phyloP scores from a whole-genome alignment of 106 monocot species.

The Agapanthus africanus region DNA sequence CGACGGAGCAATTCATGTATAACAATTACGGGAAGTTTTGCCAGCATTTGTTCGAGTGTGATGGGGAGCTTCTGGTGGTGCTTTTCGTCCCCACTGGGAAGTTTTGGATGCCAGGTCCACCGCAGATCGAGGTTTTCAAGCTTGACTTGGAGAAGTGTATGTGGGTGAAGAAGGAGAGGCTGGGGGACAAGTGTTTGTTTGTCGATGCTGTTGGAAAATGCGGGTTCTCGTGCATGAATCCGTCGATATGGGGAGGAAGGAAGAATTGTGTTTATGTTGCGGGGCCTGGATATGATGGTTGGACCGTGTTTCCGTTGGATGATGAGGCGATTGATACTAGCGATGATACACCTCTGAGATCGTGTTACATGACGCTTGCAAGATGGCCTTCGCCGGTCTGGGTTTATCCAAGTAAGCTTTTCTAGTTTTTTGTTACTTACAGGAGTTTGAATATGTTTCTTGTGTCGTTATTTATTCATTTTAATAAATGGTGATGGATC shows the following conservation, averaged over 20 bases:
- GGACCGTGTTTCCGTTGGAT: slow-evolving; percentile 6
- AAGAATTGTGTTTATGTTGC: slow-evolving; percentile 22
- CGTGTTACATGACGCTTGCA: background rate
- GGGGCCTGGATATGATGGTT: slow-evolving; percentile 8
- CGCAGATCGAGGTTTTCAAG: slow-evolving; percentile 12
- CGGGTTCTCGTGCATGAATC: slow-evolving; percentile 9
- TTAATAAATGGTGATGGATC: too few relatives aligned
- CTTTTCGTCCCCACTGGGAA: background rate
- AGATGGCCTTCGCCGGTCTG: slow-evolving; percentile 26
- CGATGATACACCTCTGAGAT: background rate
- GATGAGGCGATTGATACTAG: slow-evolving; percentile 1
- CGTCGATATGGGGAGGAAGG: slow-evolving; percentile 23
- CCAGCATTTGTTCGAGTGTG: slow-evolving; percentile 2
- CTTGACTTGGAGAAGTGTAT: slow-evolving; percentile 13
- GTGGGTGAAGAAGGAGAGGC: slow-evolving; percentile 20
- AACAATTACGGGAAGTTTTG: background rate
- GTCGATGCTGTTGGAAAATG: slow-evolving; percentile 15
- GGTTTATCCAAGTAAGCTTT: slow-evolving; percentile 21
- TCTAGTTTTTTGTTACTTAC: too few relatives aligned
- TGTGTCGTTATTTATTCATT: too few relatives aligned
- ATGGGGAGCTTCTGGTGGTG: slow-evolving; percentile 4
- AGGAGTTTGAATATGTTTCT: too few relatives aligned
- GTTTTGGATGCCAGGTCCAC: background rate
- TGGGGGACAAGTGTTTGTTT: slow-evolving; percentile 23
- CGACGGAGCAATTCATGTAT: background rate